Conservation (phyloP, 345 rosid species). For the Citrus mangshanensis region DNA sequence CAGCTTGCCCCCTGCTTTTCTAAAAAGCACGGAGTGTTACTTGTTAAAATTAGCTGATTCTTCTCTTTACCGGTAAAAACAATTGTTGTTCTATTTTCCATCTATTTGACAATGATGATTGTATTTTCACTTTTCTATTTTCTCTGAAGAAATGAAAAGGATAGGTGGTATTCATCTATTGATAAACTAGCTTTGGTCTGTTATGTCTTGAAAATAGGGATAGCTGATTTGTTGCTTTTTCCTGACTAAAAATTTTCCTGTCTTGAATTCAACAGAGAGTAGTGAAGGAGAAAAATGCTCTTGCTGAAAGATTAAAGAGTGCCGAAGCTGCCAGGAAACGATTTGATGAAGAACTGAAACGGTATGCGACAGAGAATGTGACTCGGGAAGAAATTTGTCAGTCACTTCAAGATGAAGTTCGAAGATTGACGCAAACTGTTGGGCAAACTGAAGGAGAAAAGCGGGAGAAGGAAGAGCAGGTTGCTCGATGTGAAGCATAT, state of each 20-base stretch:
- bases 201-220: not conserved
- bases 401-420: conserved; percentile 87
- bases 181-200: not conserved
- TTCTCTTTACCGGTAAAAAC: not conserved
- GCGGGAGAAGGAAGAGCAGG: conserved; percentile 88
- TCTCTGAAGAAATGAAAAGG: not conserved
- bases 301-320: conserved; percentile 80
- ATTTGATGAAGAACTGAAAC: conserved; percentile 88
- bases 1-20: not conserved
- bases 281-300: conserved; percentile 88
- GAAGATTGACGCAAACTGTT: conserved; percentile 74
- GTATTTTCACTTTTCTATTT: not conserved
- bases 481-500: conserved; percentile 89
- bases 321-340: conserved; percentile 90
- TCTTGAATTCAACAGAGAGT: conserved; percentile 60
- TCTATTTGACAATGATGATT: not conserved
- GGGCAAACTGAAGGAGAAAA: conserved; percentile 96
- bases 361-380: conserved; percentile 79
- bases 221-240: not conserved
- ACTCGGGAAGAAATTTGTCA: conserved; percentile 84
- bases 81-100: not conserved
- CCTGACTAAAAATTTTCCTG: conserved; percentile 7
- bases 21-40: not conserved
- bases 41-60: not conserved
- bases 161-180: not conserved